A percentile compares a stretch with the other conserved stretches of the same genome.
phyloP scores from a whole-genome alignment of 805 yeast genomes.

The Candida xiaguanensis region DNA sequence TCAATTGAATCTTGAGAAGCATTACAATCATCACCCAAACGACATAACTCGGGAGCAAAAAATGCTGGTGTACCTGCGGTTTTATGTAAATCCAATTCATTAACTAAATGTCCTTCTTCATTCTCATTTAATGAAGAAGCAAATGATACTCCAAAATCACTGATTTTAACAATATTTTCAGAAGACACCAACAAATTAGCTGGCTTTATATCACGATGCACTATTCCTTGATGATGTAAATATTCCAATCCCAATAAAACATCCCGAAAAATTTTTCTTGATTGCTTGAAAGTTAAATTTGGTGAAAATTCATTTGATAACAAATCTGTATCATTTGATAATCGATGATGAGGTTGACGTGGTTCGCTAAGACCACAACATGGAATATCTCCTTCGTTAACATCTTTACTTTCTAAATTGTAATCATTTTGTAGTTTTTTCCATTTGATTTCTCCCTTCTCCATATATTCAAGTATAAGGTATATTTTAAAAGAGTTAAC shows the following conservation, averaged over 20 bases:
- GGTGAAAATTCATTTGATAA: slow-evolving; percentile 44
- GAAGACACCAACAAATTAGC: slow-evolving; percentile 76
- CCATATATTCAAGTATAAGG: slow-evolving; percentile 83
- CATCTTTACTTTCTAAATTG: neutral
- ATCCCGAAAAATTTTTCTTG: slow-evolving; percentile 74
- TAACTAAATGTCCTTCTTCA: slow-evolving; percentile 40
- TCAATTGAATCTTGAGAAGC: slow-evolving; percentile 1
- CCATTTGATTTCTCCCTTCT: slow-evolving; percentile 91
- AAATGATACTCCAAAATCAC: slow-evolving; percentile 96
- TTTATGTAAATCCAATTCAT: slow-evolving; percentile 81
- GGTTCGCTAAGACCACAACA: slow-evolving; percentile 22
- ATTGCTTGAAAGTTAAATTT: slow-evolving; percentile 58
- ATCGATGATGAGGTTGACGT: slow-evolving; percentile 9
- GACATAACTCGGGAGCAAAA: slow-evolving; percentile 90
- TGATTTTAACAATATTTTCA: slow-evolving; percentile 77
- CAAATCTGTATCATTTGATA: slow-evolving; percentile 15
- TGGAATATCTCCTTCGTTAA: slow-evolving; percentile 39
- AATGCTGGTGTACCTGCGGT: slow-evolving; percentile 98
- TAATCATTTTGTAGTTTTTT: slow-evolving; percentile 20
- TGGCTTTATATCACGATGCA: slow-evolving; percentile 95
- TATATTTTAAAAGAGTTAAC: slow-evolving; percentile 78
- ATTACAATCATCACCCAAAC: slow-evolving; percentile 28
- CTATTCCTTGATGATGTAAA: slow-evolving; percentile 82
- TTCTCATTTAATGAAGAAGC: slow-evolving; percentile 45
- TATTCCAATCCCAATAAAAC: slow-evolving; percentile 87